Evolutionary conservation across 805 yeast genomes (phyloP).

Genomic region (Lipomyces kockii): DNA sequence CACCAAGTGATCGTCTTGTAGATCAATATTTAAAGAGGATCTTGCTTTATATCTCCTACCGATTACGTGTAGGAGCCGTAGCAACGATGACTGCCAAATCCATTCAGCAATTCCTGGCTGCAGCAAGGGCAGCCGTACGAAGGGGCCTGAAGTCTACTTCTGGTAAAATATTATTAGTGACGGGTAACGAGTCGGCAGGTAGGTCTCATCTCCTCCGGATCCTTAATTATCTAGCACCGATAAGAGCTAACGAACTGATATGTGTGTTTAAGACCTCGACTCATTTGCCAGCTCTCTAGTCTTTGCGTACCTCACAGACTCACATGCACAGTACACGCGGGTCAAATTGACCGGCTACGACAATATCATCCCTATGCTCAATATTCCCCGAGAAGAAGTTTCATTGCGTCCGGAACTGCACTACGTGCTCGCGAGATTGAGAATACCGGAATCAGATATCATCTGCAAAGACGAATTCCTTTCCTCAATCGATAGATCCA

Average conservation of each 20-base stretch:
- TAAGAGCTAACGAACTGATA: neutral
- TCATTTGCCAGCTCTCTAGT: slow-evolving; percentile 78
- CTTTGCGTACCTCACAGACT: slow-evolving; percentile 63
- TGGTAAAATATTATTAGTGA: slow-evolving; percentile 49
- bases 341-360: slow-evolving; percentile 23
- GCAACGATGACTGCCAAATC: slow-evolving; percentile 9
- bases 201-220: slow-evolving; percentile 11
- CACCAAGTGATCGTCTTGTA: no score
- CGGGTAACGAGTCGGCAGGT: slow-evolving; percentile 85
- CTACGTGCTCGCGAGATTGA: slow-evolving; percentile 54
- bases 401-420: slow-evolving; percentile 71
- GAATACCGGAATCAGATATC: slow-evolving; percentile 56
- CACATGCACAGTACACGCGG: neutral
- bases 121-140: slow-evolving; percentile 24
- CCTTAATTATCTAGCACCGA: no score
- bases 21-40: no score
- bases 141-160: slow-evolving; percentile 13
- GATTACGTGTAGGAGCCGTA: neutral
- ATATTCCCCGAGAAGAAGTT: slow-evolving; percentile 71
- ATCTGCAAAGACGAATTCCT: slow-evolving; percentile 71
- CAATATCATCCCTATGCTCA: slow-evolving; percentile 69
- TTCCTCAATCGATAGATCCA: slow-evolving; percentile 19
- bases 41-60: neutral
- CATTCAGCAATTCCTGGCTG: slow-evolving; percentile 26
- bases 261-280: slow-evolving; percentile 62